Conservation (phyloP, 2,329 filamentous ascomycete genomes). For the Zasmidium angulare region DNA sequence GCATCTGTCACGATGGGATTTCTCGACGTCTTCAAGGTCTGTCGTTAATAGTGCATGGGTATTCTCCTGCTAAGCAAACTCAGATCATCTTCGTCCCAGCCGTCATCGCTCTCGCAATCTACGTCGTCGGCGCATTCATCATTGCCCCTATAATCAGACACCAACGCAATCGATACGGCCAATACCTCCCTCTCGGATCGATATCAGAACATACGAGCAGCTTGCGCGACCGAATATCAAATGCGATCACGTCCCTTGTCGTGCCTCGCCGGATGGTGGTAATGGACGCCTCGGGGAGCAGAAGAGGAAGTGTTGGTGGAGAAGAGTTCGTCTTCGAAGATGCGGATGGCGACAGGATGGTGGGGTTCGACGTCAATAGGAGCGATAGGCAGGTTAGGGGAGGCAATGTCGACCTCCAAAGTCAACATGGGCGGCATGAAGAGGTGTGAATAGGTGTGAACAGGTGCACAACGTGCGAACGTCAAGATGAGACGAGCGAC, state of each 20-base stretch:
- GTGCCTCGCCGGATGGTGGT: slow-evolving; percentile 31
- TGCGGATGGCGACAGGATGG: slow-evolving; percentile 49
- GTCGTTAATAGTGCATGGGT: neutral
- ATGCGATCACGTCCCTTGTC: slow-evolving; percentile 36
- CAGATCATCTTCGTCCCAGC: slow-evolving; percentile 49
- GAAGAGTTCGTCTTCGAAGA: slow-evolving; percentile 44
- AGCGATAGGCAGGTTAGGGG: slow-evolving; percentile 41
- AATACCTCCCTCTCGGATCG: slow-evolving; percentile 41
- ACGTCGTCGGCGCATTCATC: slow-evolving; percentile 41
- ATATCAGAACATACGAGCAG: slow-evolving; percentile 29
- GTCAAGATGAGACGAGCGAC: neutral
- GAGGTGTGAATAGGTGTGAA: neutral
- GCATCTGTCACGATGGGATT: slow-evolving; percentile 26
- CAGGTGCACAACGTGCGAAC: too few species aligned
- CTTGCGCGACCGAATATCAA: slow-evolving; percentile 35
- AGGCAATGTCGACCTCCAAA: slow-evolving; percentile 20
- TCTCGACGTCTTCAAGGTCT: slow-evolving; percentile 28
- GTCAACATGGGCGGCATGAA: slow-evolving; percentile 3
- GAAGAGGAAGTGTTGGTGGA: slow-evolving; percentile 22
- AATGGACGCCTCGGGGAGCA: slow-evolving; percentile 30
- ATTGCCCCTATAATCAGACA: slow-evolving; percentile 46
- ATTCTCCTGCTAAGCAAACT: too few species aligned
- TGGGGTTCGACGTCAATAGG: slow-evolving; percentile 41
- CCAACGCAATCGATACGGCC: slow-evolving; percentile 45
- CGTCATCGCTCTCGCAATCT: slow-evolving; percentile 44